Percentiles rank a stretch among this genome's conserved stretches.
These are phyloP conservation scores for Mycogone perniciosa DNA, from an alignment of 2,329 filamentous ascomycete genomes.

Conservation along the genomic window DNA sequence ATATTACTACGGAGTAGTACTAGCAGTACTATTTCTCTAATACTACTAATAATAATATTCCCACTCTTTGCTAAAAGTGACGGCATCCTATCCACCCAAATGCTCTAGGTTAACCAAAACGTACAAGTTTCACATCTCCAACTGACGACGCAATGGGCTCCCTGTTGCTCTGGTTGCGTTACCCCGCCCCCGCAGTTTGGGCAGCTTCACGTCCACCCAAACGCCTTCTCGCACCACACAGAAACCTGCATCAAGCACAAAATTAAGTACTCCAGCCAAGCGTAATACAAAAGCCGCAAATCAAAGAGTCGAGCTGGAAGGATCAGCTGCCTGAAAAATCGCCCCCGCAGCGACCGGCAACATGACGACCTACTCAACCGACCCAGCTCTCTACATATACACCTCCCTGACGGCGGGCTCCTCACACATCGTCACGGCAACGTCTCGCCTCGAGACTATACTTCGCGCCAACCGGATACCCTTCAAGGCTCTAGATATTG, in stretches of 20 bases:
- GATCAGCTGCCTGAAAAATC: background rate
- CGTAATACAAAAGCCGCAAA: too few relatives aligned
- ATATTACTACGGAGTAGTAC: too few relatives aligned
- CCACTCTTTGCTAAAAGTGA: too few relatives aligned
- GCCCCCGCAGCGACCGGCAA: conserved; percentile 8
- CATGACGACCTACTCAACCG: conserved; percentile 46
- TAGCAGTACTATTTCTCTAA: too few relatives aligned
- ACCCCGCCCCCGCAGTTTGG: conserved; percentile 16
- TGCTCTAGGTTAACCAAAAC: too few relatives aligned
- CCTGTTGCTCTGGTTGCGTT: conserved; percentile 1
- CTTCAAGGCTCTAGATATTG: conserved; percentile 87
- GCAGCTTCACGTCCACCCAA: background rate
- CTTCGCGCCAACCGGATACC: conserved; percentile 90
- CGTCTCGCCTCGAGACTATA: conserved; percentile 91
- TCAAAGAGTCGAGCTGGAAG: too few relatives aligned
- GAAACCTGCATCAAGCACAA: background rate
- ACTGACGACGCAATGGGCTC: background rate
- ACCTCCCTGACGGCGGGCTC: conserved; percentile 94
- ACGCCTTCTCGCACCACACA: background rate
- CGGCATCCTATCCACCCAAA: too few relatives aligned
- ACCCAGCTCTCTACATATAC: conserved; percentile 83
- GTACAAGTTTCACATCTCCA: too few relatives aligned
- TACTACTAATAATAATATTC: too few relatives aligned
- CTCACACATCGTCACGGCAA: conserved; percentile 93
- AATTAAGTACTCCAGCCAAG: background rate